phyloP scores from a whole-genome alignment of 768 basidiomycete genomes.

The Termitomyces eurrhizus region DNA sequence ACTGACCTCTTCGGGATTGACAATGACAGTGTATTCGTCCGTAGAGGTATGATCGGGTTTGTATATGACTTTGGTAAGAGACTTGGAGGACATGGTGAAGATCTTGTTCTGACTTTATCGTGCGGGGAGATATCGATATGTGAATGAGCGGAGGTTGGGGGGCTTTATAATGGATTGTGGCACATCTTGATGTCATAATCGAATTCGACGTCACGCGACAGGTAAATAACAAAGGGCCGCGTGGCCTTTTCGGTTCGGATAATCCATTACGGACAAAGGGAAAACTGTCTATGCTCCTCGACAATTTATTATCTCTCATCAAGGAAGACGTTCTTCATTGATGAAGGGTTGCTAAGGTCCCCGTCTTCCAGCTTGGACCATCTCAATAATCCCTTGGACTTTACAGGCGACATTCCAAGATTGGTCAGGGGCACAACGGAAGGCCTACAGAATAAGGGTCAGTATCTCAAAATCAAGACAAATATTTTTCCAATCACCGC shows the following conservation, averaged over 20 bases:
- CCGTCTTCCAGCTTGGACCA: slow-evolving; percentile 15
- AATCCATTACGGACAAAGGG: neutral
- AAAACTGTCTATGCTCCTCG: neutral
- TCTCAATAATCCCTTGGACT: slow-evolving; percentile 4
- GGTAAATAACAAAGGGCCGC: slow-evolving; percentile 5
- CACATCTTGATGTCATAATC: slow-evolving; percentile 20
- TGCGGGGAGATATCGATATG: slow-evolving; percentile 5
- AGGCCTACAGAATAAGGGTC: slow-evolving; percentile 24
- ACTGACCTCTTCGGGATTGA: slow-evolving; percentile 61
- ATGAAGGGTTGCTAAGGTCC: neutral
- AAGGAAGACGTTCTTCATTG: neutral
- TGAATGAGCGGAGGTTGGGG: neutral
- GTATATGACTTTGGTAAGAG: slow-evolving; percentile 70
- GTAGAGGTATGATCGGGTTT: slow-evolving; percentile 70
- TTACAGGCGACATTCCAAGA: slow-evolving; percentile 11
- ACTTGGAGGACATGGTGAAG: slow-evolving; percentile 37
- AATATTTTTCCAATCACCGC: slow-evolving; percentile 40
- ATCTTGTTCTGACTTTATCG: slow-evolving; percentile 9
- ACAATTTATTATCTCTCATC: neutral
- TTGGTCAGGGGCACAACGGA: slow-evolving; percentile 37
- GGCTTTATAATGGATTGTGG: slow-evolving; percentile 15
- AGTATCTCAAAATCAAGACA: neutral
- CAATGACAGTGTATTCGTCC: slow-evolving; percentile 69
- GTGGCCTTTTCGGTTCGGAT: neutral
- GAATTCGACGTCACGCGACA: slow-evolving; percentile 28